Evolutionary conservation across 202 grass and related monocot genomes (phyloP).

Genomic region (Cymbopogon flexuosus): DNA sequence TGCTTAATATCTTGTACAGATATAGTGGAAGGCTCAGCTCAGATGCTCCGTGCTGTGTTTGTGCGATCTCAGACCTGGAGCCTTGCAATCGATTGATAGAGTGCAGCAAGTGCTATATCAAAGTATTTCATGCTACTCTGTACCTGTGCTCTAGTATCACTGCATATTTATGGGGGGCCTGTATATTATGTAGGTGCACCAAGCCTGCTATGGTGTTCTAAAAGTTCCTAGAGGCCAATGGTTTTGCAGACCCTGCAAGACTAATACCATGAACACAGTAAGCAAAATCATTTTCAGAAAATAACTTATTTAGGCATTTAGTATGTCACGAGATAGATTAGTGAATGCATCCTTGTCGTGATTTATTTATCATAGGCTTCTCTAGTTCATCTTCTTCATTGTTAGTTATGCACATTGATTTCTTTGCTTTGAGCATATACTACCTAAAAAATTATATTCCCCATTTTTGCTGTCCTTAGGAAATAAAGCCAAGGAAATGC

Average conservation of each 20-base stretch:
- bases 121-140: slow-evolving; percentile 41
- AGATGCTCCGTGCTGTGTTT: slow-evolving; percentile 82
- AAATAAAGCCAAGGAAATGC: slow-evolving; percentile 13
- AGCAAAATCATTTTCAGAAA: slow-evolving; percentile 34
- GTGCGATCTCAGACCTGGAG: slow-evolving; percentile 63
- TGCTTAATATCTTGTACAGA: slow-evolving; percentile 42
- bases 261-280: slow-evolving; percentile 49
- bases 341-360: neutral
- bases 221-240: slow-evolving; percentile 76
- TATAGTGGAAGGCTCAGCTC: slow-evolving; percentile 36
- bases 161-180: slow-evolving; percentile 35
- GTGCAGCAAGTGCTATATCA: slow-evolving; percentile 80
- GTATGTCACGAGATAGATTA: neutral
- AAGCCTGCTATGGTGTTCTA: slow-evolving; percentile 91
- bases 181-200: slow-evolving; percentile 73
- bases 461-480: slow-evolving; percentile 1
- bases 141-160: slow-evolving; percentile 9
- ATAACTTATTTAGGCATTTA: slow-evolving; percentile 15
- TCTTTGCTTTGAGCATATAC: neutral
- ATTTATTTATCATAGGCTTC: slow-evolving; percentile 9
- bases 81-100: slow-evolving; percentile 67
- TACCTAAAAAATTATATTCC: neutral
- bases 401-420: slow-evolving; percentile 23
- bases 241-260: slow-evolving; percentile 86
- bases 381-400: slow-evolving; percentile 13